phyloP scores from a whole-genome alignment of 257 asterid genomes.

The Hygrophila difformis region DNA sequence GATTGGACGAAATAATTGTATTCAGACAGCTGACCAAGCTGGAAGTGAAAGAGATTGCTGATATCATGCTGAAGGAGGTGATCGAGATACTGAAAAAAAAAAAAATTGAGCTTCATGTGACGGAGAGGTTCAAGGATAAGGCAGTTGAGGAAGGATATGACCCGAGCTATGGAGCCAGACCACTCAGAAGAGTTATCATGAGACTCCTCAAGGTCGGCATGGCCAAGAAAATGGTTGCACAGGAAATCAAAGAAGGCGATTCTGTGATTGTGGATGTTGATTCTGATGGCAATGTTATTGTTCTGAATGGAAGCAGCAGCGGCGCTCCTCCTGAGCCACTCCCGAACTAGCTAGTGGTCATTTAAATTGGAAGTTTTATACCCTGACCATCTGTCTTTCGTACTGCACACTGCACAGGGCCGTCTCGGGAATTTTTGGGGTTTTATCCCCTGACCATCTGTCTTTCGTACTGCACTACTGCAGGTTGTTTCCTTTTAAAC shows the following conservation, averaged over 20 bases:
- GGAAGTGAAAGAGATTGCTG: constrained; percentile 76
- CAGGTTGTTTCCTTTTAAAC: background rate
- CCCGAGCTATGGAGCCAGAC: constrained; percentile 81
- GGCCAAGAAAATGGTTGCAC: constrained; percentile 72
- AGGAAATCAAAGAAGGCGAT: constrained; percentile 65
- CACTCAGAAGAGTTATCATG: constrained; percentile 73
- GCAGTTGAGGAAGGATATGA: constrained; percentile 61
- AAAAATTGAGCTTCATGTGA: constrained; percentile 57
- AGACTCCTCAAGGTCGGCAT: constrained; percentile 69
- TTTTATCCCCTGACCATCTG: no score
- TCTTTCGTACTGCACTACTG: no score
- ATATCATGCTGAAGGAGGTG: constrained; percentile 64
- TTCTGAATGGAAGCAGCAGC: background rate
- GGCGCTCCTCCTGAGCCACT: background rate
- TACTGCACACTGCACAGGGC: no score
- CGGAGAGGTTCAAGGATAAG: constrained; percentile 53
- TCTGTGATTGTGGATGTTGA: constrained; percentile 52
- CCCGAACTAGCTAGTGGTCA: background rate
- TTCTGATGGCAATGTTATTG: constrained; percentile 26
- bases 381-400: no score
- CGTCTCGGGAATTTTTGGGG: no score
- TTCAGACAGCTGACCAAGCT: constrained; percentile 66
- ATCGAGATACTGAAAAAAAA: constrained; percentile 42
- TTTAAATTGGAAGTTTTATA: no score
- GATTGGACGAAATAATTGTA: constrained; percentile 72